Evolutionary conservation across 495 filamentous ascomycete genomes (phyloP), one percentile per base, ranked within the genome.

Genomic region (Letharia lupina): DNA sequence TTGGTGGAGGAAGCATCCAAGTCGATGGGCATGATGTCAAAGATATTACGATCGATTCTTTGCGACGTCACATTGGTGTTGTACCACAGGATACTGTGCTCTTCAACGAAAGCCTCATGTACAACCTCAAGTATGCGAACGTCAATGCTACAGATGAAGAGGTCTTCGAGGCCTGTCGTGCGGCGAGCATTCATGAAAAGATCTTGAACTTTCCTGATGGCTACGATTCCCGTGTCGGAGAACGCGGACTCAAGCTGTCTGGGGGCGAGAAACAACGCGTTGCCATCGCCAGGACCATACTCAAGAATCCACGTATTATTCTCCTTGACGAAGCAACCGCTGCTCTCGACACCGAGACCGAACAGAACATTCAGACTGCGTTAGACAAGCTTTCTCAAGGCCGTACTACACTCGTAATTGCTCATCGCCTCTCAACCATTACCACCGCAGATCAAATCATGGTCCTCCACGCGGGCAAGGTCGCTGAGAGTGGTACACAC

Each of bases 181-280:
- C 93, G 1, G 94, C 94, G 41, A 91, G 89, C 71, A 98, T 98
- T 67, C 94, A 98, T 70, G 94, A 98, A 63, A 93, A 93, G 74
- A 98, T 98, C 71, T 74, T 96, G 75, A 83, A 83, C 42, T 98
- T 98, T 81, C 93, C 95, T 0, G 94, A 98, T 71, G 86, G 87
- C 9, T 98, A 98, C 73, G 75, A 87, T 42, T 96, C 95, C 44
- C 93, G 90, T 75, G 94, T 98, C 33, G 94, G 94, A 69, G 94
- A 98, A 76, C 91, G 94, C 58, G 94, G 94, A 31, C 81, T 98
- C 16, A 87, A 93, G 11, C 84, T 98, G 12, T 96, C 91, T 60
- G 94, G 94, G 28, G 94, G 94, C 45, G 94, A 98, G 77, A 96
- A 96, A 76, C 94, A 98, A 76, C 89, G 94, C 41, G 91, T 98